Evolutionary conservation across 768 basidiomycete genomes (phyloP).

Genomic region (Boletus tylopilopsis): DNA sequence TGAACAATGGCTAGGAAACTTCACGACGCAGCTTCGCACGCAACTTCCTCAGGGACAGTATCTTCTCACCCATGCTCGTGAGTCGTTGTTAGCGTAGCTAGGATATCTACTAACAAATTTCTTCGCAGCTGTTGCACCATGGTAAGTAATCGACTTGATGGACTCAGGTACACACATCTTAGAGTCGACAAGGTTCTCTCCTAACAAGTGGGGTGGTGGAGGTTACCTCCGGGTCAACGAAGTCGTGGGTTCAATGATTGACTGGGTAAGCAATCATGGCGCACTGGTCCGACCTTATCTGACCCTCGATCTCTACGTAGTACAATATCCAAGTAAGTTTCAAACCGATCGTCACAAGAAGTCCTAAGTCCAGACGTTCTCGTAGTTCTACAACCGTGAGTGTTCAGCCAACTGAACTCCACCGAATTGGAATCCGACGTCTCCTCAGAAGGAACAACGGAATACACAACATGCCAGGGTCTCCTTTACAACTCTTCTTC

Average conservation of each 20-base stretch:
- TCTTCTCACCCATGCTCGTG: constrained; percentile 36
- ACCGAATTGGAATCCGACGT: background rate
- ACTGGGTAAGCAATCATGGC: constrained; percentile 41
- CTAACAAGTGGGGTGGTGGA: constrained; percentile 19
- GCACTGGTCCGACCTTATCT: background rate
- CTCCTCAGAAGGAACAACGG: constrained; percentile 50
- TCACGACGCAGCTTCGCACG: constrained; percentile 31
- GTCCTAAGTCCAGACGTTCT: no score
- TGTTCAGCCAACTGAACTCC: background rate
- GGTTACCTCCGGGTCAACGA: constrained; percentile 39
- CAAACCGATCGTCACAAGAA: no score
- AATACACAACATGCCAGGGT: constrained; percentile 60
- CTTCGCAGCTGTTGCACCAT: constrained; percentile 18
- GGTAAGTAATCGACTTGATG: constrained; percentile 10
- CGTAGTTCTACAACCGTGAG: constrained; percentile 31
- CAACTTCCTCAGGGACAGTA: constrained; percentile 32
- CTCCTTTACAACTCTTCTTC: constrained; percentile 59
- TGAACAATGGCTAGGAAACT: constrained; percentile 35
- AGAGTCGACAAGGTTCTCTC: constrained; percentile 16
- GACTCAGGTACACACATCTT: no score
- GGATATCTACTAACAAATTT: no score
- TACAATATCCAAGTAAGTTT: constrained; percentile 39
- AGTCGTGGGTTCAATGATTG: constrained; percentile 41
- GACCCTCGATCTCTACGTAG: background rate
- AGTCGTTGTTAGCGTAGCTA: constrained; percentile 5